Evolutionary conservation across 441 rosid genomes (phyloP), one percentile per base, ranked within the genome.

Genomic region (Hura crepitans): DNA sequence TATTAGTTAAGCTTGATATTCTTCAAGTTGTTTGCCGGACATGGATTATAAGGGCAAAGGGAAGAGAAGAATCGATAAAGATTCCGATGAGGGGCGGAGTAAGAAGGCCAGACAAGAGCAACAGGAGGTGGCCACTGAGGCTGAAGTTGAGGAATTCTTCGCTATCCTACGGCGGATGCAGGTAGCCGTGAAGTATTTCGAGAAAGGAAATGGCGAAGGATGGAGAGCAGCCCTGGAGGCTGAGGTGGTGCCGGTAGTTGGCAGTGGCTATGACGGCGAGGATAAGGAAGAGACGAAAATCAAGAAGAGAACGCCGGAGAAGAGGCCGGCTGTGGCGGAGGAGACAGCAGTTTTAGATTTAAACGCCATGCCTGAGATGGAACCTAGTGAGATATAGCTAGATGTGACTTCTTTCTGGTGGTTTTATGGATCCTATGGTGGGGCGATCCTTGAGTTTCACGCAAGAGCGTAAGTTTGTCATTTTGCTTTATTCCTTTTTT

Each of bases 111-210:
- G 78, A 60, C 25, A 50, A 60, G 54, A 67, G 49, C 62, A 60
- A 62, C 72, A 17, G 72, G 76, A 39, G 2, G 76, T 33, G 13
- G 65, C 66, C 65, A 66, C 72, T 49, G 77, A 75, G 23, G 79
- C 74, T 39, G 81, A 81, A 70, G 85, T 78, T 57, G 85, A 79
- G 69, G 85, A 76, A 47, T 76, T 81, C 72, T 81, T 71, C 39
- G 80, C 80, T 1, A 81, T 81, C 53, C 68, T 81, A 18, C 53
- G 74, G 55, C 53, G 80, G 56, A 72, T 79, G 71, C 78, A 71
- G 55, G 74, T 53, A 3, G 78, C 79, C 9, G 71, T 60, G 22
- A 69, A 69, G 78, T 68, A 74, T 30, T 79, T 79, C 31, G 81
- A 73, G 71, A 63, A 59, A 42, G 74, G 55, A 57, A 43, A 54